These are phyloP conservation scores for Aureobasidium namibiae DNA, from an alignment of 2,329 filamentous ascomycete genomes.

Conservation along the genomic window DNA sequence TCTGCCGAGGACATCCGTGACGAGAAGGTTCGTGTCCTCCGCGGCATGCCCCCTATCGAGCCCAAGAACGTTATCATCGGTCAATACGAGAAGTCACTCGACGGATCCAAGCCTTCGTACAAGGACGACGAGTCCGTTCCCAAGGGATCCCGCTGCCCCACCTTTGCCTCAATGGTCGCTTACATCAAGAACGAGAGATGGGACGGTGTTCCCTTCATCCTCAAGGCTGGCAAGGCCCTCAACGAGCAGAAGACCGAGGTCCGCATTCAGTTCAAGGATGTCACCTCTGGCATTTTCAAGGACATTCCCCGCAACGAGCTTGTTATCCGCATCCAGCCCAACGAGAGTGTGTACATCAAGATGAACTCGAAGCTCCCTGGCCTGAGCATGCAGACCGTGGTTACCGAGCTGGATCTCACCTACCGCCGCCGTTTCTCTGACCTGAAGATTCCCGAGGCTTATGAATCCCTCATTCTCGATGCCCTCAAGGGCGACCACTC, in stretches of 20 bases:
- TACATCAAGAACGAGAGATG: constrained; percentile 99
- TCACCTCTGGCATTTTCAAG: constrained; percentile 99
- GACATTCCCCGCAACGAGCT: constrained; percentile 98
- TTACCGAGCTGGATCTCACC: constrained; percentile 95
- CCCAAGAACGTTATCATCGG: constrained; percentile 99
- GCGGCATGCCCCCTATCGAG: constrained; percentile 88
- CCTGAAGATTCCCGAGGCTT: constrained; percentile 97
- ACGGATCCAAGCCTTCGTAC: constrained; percentile 93
- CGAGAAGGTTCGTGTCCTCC: constrained; percentile 94
- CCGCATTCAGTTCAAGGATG: constrained; percentile 98
- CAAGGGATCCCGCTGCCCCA: constrained; percentile 93
- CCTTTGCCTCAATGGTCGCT: constrained; percentile 92
- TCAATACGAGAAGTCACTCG: constrained; percentile 92
- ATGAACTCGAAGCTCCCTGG: constrained; percentile 99
- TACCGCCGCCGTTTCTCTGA: constrained; percentile 98
- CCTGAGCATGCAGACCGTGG: constrained; percentile 97
- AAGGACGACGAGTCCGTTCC: constrained; percentile 98
- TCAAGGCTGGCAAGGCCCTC: constrained; percentile 97
- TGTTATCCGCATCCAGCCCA: constrained; percentile 97
- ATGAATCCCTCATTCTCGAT: constrained; percentile 94
- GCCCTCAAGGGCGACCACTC: constrained; percentile 98
- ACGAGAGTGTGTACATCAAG: constrained; percentile 99
- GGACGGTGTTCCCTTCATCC: constrained; percentile 98
- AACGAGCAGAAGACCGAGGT: constrained; percentile 99
- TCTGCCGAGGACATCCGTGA: constrained; percentile 97